Conservation (phyloP, 2,329 filamentous ascomycete genomes). For the Aspergillus thermomutatus region DNA sequence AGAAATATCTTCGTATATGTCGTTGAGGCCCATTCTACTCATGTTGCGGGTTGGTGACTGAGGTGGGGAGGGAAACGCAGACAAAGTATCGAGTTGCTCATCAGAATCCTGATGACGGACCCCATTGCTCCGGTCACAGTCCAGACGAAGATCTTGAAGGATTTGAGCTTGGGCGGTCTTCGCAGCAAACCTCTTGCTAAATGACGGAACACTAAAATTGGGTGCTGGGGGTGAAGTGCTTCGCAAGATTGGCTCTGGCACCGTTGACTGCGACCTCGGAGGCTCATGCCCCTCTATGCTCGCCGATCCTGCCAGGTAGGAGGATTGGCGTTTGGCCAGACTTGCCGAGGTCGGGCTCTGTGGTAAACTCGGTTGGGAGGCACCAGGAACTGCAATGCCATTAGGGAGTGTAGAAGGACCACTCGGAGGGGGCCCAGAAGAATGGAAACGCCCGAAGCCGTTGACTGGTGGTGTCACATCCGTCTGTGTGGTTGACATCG, state of each 20-base stretch:
- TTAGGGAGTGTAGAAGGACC: slow-evolving; percentile 16
- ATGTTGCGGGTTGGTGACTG: slow-evolving; percentile 30
- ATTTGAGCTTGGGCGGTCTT: slow-evolving; percentile 12
- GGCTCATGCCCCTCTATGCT: slow-evolving; percentile 18
- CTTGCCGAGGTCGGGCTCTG: slow-evolving; percentile 21
- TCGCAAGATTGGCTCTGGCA: slow-evolving; percentile 24
- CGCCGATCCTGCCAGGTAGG: slow-evolving; percentile 15
- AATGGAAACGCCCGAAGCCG: slow-evolving; percentile 14
- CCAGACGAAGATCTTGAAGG: slow-evolving; percentile 14
- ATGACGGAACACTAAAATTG: slow-evolving; percentile 42
- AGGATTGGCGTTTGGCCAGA: slow-evolving; percentile 26
- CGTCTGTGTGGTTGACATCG: slow-evolving; percentile 25
- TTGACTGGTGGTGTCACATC: slow-evolving; percentile 17
- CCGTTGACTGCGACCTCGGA: slow-evolving; percentile 19
- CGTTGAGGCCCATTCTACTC: slow-evolving; percentile 20
- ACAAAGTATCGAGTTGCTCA: slow-evolving; percentile 13
- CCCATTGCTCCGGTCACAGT: slow-evolving; percentile 13
- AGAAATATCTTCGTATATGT: slow-evolving; percentile 17
- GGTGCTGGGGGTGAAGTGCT: slow-evolving; percentile 35
- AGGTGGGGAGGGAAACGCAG: slow-evolving; percentile 27
- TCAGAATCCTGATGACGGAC: slow-evolving; percentile 4
- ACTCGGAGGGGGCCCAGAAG: slow-evolving; percentile 14
- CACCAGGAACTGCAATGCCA: slow-evolving; percentile 7
- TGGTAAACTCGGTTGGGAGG: neutral
- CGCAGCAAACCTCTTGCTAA: slow-evolving; percentile 37